Base-by-base conservation (phyloP, 768 basidiomycete species). In the Boletus huronensis region DNA sequence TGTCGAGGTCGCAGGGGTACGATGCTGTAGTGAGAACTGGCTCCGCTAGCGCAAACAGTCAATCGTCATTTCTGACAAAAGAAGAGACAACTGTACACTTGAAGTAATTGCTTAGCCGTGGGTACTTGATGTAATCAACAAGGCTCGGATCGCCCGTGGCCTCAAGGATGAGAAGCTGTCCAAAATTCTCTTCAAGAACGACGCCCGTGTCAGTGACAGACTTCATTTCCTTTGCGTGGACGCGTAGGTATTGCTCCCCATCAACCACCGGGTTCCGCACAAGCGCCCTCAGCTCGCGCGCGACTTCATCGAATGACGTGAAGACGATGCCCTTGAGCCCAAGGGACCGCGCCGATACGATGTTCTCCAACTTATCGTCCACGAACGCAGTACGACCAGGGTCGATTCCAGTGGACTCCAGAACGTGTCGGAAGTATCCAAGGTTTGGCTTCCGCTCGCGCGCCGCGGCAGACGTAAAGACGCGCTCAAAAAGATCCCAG, bases 341-440 rank as follows among this genome's bases (percentile, higher is more conserved):
- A 31, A 65, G 26, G 5, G 63, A 66, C 31, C 36, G 57, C 2
- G 60, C 60, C 19, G 60, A 56, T 5, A 64, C 50, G 5, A 64
- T 48, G 5, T 64, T 64, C 55, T 64, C 64, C 45, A 63, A 14
- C 45, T 54, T 64, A n/a, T 64, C 63, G 8, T 64, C 63, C n/a
- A 64, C 64, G 17, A 65, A 64, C 2, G 52, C 60, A 8, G 64
- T 64, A 1, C 64, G 64, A 35, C 13, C 43, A 11, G 63, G 57
- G n/a, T 65, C 55, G 3, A 63, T 49, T 17, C 60, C 60, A 2
- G 60, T 59, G 4, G 39, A 58, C 36, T 55, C 43, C 4, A 62
- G 52, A 6, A 59, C 63, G 1, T 59, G 60, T 7, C 48, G 54
- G 8, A 62, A 64, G 31, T 40, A 63, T 14, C 63, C 60, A 3